Evolutionary conservation across 176 grass and related monocot genomes (phyloP).

Genomic region (Musa schizocarpa): DNA sequence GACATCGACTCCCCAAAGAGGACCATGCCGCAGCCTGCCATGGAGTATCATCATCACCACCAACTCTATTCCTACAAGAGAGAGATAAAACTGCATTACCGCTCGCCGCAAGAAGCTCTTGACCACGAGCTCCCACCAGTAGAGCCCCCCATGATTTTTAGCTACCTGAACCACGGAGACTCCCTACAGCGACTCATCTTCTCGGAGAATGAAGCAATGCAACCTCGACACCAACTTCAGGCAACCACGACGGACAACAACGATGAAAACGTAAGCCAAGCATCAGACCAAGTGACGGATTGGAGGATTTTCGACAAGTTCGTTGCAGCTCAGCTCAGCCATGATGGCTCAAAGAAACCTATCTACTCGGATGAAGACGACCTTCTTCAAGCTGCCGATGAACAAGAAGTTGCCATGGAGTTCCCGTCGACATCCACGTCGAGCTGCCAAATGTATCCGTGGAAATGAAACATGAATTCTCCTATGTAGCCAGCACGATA

Average conservation of each 20-base stretch:
- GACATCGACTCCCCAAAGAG: slow-evolving; percentile 56
- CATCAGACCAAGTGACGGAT: slow-evolving; percentile 16
- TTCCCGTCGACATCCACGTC: slow-evolving; percentile 68
- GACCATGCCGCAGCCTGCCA: slow-evolving; percentile 35
- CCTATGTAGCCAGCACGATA: neutral
- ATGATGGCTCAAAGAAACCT: slow-evolving; percentile 48
- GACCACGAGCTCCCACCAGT: slow-evolving; percentile 47
- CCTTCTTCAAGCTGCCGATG: slow-evolving; percentile 54
- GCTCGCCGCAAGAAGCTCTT: slow-evolving; percentile 45
- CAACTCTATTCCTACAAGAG: slow-evolving; percentile 53
- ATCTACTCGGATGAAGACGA: slow-evolving; percentile 41
- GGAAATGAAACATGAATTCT: slow-evolving; percentile 46
- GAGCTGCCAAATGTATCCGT: slow-evolving; percentile 86
- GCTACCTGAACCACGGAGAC: slow-evolving; percentile 34
- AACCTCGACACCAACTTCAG: slow-evolving; percentile 42
- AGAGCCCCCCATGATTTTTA: slow-evolving; percentile 45
- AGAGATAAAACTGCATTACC: slow-evolving; percentile 54
- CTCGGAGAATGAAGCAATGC: slow-evolving; percentile 28
- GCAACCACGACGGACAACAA: neutral
- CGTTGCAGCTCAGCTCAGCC: slow-evolving; percentile 83
- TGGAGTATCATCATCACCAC: slow-evolving; percentile 50
- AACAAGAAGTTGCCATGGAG: slow-evolving; percentile 48
- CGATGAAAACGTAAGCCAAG: slow-evolving; percentile 1
- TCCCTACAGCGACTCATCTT: slow-evolving; percentile 15
- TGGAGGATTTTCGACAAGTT: slow-evolving; percentile 96